Percentiles rank a stretch among this genome's conserved stretches.
Evolutionary conservation across 2,329 filamentous ascomycete genomes (phyloP).

Genomic region (Myriosclerotinia scirpicola): DNA sequence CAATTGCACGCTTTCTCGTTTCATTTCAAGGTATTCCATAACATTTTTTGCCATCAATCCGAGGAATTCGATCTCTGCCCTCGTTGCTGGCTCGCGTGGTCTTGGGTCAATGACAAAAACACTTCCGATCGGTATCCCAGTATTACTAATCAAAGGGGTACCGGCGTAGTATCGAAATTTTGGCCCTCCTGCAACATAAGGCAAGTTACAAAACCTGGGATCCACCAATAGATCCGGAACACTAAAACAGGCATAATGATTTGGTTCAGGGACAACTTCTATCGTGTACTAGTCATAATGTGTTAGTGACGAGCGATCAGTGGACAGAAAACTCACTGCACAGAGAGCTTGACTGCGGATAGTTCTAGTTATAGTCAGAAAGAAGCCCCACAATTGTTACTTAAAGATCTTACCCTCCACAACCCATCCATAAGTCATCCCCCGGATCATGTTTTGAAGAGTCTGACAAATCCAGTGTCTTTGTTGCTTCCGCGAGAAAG

Average conservation of each 20-base stretch:
- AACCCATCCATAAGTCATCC: slow-evolving; percentile 26
- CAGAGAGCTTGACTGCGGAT: slow-evolving; percentile 24
- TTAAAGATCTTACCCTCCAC: slow-evolving; percentile 20
- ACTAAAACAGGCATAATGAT: slow-evolving; percentile 26
- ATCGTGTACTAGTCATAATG: slow-evolving; percentile 23
- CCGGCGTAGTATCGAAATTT: slow-evolving; percentile 28
- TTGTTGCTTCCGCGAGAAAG: slow-evolving; percentile 51
- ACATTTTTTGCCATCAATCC: slow-evolving; percentile 54
- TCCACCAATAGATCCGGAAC: slow-evolving; percentile 25
- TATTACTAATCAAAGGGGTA: slow-evolving; percentile 24
- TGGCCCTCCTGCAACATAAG: slow-evolving; percentile 26
- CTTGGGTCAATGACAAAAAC: slow-evolving; percentile 58
- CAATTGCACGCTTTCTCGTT: slow-evolving; percentile 50
- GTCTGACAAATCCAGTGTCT: slow-evolving; percentile 40
- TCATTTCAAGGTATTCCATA: slow-evolving; percentile 60
- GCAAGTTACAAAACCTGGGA: slow-evolving; percentile 24
- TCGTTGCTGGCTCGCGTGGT: slow-evolving; percentile 48
- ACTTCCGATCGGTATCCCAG: slow-evolving; percentile 49
- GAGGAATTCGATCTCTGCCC: slow-evolving; percentile 52
- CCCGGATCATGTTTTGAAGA: slow-evolving; percentile 23
- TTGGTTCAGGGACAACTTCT: slow-evolving; percentile 16
- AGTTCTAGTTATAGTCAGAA: slow-evolving; percentile 21
- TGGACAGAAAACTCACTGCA: slow-evolving; percentile 14
- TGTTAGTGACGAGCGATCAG: background rate
- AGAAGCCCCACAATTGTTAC: background rate